phyloP scores from a whole-genome alignment of 129 eudicot genomes.

The Calendula officinalis region DNA sequence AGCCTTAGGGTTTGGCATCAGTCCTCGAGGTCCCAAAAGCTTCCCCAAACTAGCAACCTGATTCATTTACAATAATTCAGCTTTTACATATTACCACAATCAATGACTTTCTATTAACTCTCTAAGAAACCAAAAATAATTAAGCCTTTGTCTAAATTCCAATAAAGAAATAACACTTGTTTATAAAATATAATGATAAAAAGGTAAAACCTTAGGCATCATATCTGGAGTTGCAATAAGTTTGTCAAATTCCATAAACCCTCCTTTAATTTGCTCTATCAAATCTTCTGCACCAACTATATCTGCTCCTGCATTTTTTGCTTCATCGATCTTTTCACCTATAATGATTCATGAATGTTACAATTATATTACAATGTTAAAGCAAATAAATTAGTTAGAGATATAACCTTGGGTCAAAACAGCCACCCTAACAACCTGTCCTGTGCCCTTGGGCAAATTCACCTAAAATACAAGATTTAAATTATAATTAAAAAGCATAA shows the following conservation, averaged over 20 bases:
- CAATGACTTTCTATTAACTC: no score
- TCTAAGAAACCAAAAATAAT: no score
- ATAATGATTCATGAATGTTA: constrained; percentile 12
- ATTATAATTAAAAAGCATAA: neutral
- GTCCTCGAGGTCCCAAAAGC: constrained; percentile 93
- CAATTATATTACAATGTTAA: neutral
- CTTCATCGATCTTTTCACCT: constrained; percentile 98
- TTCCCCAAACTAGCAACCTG: constrained; percentile 91
- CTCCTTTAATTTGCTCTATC: constrained; percentile 85
- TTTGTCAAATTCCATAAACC: constrained; percentile 94
- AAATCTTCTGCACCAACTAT: constrained; percentile 93
- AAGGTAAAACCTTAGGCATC: constrained; percentile 89
- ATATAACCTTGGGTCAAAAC: constrained; percentile 84
- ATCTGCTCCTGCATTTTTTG: constrained; percentile 96
- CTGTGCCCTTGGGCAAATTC: constrained; percentile 92
- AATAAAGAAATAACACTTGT: neutral
- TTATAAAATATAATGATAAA: neutral
- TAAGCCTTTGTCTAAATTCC: no score
- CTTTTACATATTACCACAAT: neutral
- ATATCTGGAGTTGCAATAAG: constrained; percentile 95
- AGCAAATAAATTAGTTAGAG: neutral
- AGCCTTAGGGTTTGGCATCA: constrained; percentile 98
- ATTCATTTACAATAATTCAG: constrained; percentile 9
- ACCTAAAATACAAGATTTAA: constrained; percentile 40
- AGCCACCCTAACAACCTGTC: constrained; percentile 88